Evolutionary conservation across 371 early-diverging fungal genomes (phyloP).

Genomic region (Mortierella sp.): DNA sequence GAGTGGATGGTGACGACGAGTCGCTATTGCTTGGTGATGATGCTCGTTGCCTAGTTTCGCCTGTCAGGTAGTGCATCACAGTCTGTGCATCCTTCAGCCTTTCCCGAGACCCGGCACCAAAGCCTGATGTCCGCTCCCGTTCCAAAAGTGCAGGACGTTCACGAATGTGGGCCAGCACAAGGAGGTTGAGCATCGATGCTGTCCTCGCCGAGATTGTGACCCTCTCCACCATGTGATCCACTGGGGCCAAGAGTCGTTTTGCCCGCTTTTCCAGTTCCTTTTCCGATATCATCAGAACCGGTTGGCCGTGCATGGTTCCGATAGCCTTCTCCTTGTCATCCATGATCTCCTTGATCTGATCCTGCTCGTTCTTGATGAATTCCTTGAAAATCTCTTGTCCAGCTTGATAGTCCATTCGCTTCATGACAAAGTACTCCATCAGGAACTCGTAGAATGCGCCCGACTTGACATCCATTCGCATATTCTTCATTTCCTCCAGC

Average conservation of each 20-base stretch:
- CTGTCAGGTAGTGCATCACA: constrained; percentile 37
- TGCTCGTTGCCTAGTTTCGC: constrained; percentile 10
- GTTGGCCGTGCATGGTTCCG: not conserved
- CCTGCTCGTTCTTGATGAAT: constrained; percentile 29
- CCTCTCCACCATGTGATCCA: constrained; percentile 32
- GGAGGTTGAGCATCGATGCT: constrained; percentile 45
- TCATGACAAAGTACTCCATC: constrained; percentile 47
- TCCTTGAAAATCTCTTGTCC: constrained; percentile 35
- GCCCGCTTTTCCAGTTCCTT: constrained; percentile 15
- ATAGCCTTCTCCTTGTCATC: constrained; percentile 6
- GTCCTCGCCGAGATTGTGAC: constrained; percentile 31
- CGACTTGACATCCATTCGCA: constrained; percentile 8
- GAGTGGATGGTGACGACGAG: not conserved
- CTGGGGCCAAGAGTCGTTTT: constrained; percentile 7
- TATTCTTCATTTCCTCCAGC: constrained; percentile 41
- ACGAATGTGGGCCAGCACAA: constrained; percentile 33
- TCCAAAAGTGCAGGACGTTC: constrained; percentile 27
- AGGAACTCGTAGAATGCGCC: constrained; percentile 34
- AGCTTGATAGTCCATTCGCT: constrained; percentile 28
- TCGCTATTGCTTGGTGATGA: not conserved
- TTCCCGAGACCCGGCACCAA: constrained; percentile 26
- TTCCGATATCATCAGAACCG: constrained; percentile 16
- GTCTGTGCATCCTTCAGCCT: constrained; percentile 30
- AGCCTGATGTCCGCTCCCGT: constrained; percentile 28
- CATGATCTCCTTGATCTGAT: constrained; percentile 13